Evolutionary conservation across 1,284 basidiomycete genomes (phyloP).

Genomic region (Thelephora terrestris): DNA sequence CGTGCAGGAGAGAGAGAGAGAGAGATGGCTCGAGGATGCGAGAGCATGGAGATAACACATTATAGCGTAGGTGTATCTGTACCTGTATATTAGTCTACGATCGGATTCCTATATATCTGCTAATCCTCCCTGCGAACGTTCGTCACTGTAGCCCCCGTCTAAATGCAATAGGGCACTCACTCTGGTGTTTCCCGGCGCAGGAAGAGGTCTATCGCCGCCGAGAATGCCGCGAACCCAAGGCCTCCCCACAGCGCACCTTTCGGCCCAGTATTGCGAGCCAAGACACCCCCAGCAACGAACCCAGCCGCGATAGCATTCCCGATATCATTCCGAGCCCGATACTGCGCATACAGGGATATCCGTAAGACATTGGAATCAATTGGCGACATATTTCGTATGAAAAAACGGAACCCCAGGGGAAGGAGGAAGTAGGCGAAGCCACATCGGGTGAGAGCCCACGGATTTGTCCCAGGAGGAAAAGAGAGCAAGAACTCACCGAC

Average conservation of each 20-base stretch:
- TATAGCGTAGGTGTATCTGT: too few species aligned
- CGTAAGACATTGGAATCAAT: neutral
- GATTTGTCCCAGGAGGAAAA: conserved; percentile 1
- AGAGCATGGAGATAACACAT: too few species aligned
- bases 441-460: conserved; percentile 4
- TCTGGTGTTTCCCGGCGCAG: conserved; percentile 77
- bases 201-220: conserved; percentile 80
- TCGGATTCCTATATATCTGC: too few species aligned
- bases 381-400: neutral
- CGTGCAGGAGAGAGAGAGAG: too few species aligned
- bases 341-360: conserved; percentile 36
- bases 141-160: neutral
- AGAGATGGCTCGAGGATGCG: too few species aligned
- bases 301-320: conserved; percentile 71
- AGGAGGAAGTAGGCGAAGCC: neutral
- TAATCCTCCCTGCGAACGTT: neutral
- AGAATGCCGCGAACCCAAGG: conserved; percentile 85
- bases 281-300: conserved; percentile 68
- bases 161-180: conserved; percentile 36
- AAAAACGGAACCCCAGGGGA: neutral
- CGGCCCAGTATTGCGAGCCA: conserved; percentile 80
- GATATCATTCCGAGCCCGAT: conserved; percentile 93
- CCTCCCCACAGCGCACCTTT: conserved; percentile 78
- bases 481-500: conserved; percentile 55
- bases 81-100: too few species aligned